These are phyloP conservation scores for Coemansia sp. DNA, from an alignment of 192 early-diverging fungal genomes.

Conservation along the genomic window DNA sequence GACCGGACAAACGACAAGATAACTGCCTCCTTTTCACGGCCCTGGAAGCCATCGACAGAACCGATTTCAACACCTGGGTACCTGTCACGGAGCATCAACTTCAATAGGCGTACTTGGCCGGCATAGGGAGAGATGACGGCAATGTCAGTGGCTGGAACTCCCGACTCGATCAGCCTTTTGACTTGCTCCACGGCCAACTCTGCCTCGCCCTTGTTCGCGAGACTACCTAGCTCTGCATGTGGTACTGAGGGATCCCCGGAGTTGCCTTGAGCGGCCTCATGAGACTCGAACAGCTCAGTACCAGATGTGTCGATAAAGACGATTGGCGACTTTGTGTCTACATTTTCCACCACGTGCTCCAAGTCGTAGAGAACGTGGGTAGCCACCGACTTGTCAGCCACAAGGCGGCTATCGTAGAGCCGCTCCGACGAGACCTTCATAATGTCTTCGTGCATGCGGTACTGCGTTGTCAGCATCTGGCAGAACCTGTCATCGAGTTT, in stretches of 20 bases:
- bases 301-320: slow-evolving; percentile 71
- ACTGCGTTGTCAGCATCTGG: slow-evolving; percentile 78
- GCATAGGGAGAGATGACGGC: slow-evolving; percentile 82
- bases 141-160: slow-evolving; percentile 64
- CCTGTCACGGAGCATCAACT: slow-evolving; percentile 46
- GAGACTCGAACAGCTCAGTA: not conserved
- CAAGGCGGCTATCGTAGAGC: slow-evolving; percentile 72
- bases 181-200: slow-evolving; percentile 64
- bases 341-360: slow-evolving; percentile 59
- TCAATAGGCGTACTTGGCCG: slow-evolving; percentile 64
- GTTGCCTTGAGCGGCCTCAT: not conserved
- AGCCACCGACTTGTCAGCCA: slow-evolving; percentile 66
- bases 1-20: slow-evolving; percentile 80
- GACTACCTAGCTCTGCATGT: slow-evolving; percentile 49
- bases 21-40: slow-evolving; percentile 82
- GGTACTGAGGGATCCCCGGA: not conserved
- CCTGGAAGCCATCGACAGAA: slow-evolving; percentile 85
- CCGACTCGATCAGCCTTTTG: slow-evolving; percentile 59
- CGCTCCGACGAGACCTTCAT: slow-evolving; percentile 73
- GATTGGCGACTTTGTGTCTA: slow-evolving; percentile 62
- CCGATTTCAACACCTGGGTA: slow-evolving; percentile 71
- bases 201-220: slow-evolving; percentile 74
- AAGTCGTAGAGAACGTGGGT: slow-evolving; percentile 69
- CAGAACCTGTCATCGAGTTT: slow-evolving; percentile 64
- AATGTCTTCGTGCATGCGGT: slow-evolving; percentile 84